Conservation (phyloP, 306 rosid genomes). For the Glycyrrhiza uralensis region DNA sequence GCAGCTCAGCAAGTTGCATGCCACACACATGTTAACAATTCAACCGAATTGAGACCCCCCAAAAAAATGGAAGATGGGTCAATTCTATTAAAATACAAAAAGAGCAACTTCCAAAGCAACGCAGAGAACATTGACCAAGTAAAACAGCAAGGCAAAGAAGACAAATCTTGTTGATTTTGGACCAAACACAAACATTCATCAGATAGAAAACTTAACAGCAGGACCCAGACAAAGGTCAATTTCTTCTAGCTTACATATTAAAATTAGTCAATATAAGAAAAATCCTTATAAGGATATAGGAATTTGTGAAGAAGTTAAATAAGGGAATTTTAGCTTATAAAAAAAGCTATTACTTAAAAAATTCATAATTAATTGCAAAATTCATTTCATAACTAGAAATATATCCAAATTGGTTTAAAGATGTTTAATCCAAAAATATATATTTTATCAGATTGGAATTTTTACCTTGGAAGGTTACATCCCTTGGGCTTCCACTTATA, state of each 20-base stretch:
- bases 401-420: too few relatives aligned
- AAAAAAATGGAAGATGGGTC: background rate
- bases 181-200: background rate
- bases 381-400: too few relatives aligned
- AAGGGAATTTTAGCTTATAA: too few relatives aligned
- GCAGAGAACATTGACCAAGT: background rate
- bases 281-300: too few relatives aligned
- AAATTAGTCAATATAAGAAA: too few relatives aligned
- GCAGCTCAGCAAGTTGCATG: constrained; percentile 1
- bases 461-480: constrained; percentile 82
- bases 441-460: background rate
- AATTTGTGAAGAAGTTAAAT: too few relatives aligned
- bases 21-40: background rate
- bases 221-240: too few relatives aligned
- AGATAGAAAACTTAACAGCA: background rate
- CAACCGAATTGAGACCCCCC: background rate
- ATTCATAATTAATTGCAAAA: too few relatives aligned
- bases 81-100: background rate
- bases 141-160: background rate
- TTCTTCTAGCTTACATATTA: too few relatives aligned
- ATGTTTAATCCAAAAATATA: background rate
- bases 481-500: constrained; percentile 87
- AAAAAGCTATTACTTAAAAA: too few relatives aligned
- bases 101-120: background rate
- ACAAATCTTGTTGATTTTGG: constrained; percentile 1